These are phyloP conservation scores for Pythium sukuiense DNA, from an alignment of 352 stramenopile species.

Conservation along the genomic window DNA sequence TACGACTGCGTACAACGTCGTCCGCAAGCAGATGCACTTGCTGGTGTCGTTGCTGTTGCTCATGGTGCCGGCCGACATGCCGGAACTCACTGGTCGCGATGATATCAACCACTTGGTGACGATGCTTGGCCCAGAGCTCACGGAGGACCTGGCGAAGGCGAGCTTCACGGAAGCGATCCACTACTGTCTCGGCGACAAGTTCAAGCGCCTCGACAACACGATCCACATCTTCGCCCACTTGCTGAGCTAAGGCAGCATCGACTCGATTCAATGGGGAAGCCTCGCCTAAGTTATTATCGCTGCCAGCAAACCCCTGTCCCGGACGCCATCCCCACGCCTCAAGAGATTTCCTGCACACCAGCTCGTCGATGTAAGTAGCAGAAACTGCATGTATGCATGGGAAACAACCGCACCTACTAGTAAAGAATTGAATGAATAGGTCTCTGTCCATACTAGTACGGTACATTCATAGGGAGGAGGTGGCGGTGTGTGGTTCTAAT, in stretches of 20 bases:
- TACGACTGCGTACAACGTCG: constrained; percentile 69
- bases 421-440: constrained; percentile 5
- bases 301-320: not conserved
- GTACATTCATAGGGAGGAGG: not conserved
- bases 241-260: constrained; percentile 29
- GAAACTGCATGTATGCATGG: constrained; percentile 2
- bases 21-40: constrained; percentile 87
- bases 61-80: constrained; percentile 89
- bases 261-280: not conserved
- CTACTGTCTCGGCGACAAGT: constrained; percentile 81
- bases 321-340: not conserved
- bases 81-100: constrained; percentile 71
- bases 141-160: constrained; percentile 56
- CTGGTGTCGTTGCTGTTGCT: constrained; percentile 80
- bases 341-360: not conserved
- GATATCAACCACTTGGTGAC: constrained; percentile 88
- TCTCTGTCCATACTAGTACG: not conserved
- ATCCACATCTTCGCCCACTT: constrained; percentile 75
- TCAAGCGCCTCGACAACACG: constrained; percentile 89
- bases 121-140: constrained; percentile 68
- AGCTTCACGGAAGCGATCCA: constrained; percentile 81
- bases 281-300: constrained; percentile 26
- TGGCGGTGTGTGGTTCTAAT: not conserved
- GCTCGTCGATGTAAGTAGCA: constrained; percentile 1
- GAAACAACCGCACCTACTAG: not conserved